A percentile compares a stretch with the other conserved stretches of the same genome.
Evolutionary conservation across 2,329 filamentous ascomycete species (phyloP).

Genomic region (Penicillium concentricum): DNA sequence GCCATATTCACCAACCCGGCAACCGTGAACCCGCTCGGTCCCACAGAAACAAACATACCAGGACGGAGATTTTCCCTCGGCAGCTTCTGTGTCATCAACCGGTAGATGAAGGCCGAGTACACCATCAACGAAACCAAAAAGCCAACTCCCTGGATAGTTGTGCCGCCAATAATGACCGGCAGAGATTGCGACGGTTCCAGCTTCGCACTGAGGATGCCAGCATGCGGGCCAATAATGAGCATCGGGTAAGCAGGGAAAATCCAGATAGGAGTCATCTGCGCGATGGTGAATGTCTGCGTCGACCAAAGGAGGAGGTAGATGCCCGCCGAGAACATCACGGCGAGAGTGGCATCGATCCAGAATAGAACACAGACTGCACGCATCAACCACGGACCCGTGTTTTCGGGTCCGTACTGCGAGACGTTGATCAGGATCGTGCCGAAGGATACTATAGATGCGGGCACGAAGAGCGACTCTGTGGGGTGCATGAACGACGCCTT

Average conservation of each 20-base stretch:
- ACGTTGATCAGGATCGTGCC: conserved; percentile 77
- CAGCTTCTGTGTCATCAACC: conserved; percentile 84
- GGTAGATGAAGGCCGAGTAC: conserved; percentile 78
- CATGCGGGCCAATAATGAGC: conserved; percentile 72
- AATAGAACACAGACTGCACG: conserved; percentile 65
- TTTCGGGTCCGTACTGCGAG: conserved; percentile 70
- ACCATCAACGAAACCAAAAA: conserved; percentile 73
- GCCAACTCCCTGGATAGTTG: conserved; percentile 62
- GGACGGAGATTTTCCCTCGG: conserved; percentile 73
- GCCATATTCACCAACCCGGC: conserved; percentile 61
- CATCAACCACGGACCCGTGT: conserved; percentile 62
- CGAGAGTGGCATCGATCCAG: conserved; percentile 70
- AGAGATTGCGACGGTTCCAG: conserved; percentile 47
- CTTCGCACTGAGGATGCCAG: conserved; percentile 56
- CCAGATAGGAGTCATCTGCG: conserved; percentile 84
- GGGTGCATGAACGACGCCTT: conserved; percentile 71
- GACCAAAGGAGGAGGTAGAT: conserved; percentile 74
- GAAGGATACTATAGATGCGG: conserved; percentile 65
- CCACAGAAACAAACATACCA: conserved; percentile 82
- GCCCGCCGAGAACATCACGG: conserved; percentile 65
- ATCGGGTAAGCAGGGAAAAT: conserved; percentile 84
- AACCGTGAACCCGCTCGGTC: conserved; percentile 69
- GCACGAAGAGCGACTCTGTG: conserved; percentile 75
- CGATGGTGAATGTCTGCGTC: conserved; percentile 68
- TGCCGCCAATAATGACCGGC: conserved; percentile 59